phyloP scores from a whole-genome alignment of 2,329 filamentous ascomycete genomes.

The Periconia digitata region DNA sequence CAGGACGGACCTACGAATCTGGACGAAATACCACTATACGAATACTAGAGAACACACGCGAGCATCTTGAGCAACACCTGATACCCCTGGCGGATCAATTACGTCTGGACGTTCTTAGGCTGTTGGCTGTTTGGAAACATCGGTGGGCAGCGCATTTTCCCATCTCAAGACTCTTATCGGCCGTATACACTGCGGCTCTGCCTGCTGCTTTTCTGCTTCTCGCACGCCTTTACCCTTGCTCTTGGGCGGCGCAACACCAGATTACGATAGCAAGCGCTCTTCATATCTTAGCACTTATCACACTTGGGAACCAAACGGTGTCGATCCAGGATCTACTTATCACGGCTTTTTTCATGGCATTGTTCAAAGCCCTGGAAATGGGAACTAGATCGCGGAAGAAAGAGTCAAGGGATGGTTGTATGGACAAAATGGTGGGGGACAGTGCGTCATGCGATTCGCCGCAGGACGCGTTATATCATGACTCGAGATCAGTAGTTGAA shows the following conservation, averaged over 20 bases:
- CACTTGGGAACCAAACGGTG: slow-evolving; percentile 21
- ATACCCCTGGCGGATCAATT: slow-evolving; percentile 12
- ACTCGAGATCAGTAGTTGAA: slow-evolving; percentile 26
- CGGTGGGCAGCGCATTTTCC: slow-evolving; percentile 20
- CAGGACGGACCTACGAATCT: slow-evolving; percentile 17
- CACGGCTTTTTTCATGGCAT: slow-evolving; percentile 33
- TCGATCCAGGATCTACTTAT: slow-evolving; percentile 25
- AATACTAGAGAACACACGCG: slow-evolving; percentile 14
- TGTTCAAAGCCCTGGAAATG: slow-evolving; percentile 33
- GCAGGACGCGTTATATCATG: background rate
- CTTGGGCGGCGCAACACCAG: slow-evolving; percentile 26
- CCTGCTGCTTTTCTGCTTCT: slow-evolving; percentile 20
- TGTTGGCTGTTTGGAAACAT: slow-evolving; percentile 5
- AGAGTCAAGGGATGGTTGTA: background rate
- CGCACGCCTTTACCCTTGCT: slow-evolving; percentile 14
- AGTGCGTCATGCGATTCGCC: background rate
- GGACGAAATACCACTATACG: slow-evolving; percentile 12
- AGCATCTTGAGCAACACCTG: slow-evolving; percentile 8
- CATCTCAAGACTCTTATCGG: slow-evolving; percentile 18
- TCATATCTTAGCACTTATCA: slow-evolving; percentile 24
- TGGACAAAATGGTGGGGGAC: background rate
- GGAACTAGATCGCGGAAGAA: background rate
- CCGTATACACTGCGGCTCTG: slow-evolving; percentile 21
- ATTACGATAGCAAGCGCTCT: slow-evolving; percentile 21
- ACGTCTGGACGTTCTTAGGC: slow-evolving; percentile 8